A percentile compares a stretch with the other conserved stretches of the same genome.
These are phyloP conservation scores for Heracleum sosnowskyi DNA, from an alignment of 129 eudicot species.

Conservation along the genomic window DNA sequence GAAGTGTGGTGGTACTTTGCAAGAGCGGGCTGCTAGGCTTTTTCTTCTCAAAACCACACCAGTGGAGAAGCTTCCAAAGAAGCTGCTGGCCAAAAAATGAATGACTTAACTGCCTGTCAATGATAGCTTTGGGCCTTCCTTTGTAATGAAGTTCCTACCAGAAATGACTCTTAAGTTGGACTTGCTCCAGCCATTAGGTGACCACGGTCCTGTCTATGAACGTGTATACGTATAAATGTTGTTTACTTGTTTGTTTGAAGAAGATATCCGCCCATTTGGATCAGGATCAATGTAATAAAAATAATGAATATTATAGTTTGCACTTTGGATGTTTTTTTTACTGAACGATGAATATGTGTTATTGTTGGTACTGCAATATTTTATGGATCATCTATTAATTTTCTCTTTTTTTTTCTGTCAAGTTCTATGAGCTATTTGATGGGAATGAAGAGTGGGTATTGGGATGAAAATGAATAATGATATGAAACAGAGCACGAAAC, in stretches of 20 bases:
- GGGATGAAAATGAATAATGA: no score
- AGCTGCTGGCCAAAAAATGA: conserved; percentile 83
- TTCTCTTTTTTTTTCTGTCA: no score
- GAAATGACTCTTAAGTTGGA: neutral
- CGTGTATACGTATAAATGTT: no score
- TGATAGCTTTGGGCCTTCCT: neutral
- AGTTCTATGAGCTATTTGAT: no score
- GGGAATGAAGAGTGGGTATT: no score
- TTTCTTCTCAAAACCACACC: conserved; percentile 84
- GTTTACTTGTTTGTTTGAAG: neutral
- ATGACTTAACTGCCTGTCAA: neutral
- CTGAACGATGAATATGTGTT: neutral
- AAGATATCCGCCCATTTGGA: neutral
- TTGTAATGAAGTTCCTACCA: neutral
- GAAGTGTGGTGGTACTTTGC: conserved; percentile 92
- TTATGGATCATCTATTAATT: no score
- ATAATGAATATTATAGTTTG: no score
- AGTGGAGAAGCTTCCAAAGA: conserved; percentile 80
- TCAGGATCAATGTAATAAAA: neutral
- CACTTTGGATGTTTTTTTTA: no score
- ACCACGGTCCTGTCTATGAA: no score
- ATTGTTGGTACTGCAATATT: neutral
- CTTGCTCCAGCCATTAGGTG: no score
- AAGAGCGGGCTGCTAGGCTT: conserved; percentile 95
- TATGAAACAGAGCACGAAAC: no score